phyloP scores from a whole-genome alignment of 2,329 filamentous ascomycete genomes.

The Endocalyx cinctus region DNA sequence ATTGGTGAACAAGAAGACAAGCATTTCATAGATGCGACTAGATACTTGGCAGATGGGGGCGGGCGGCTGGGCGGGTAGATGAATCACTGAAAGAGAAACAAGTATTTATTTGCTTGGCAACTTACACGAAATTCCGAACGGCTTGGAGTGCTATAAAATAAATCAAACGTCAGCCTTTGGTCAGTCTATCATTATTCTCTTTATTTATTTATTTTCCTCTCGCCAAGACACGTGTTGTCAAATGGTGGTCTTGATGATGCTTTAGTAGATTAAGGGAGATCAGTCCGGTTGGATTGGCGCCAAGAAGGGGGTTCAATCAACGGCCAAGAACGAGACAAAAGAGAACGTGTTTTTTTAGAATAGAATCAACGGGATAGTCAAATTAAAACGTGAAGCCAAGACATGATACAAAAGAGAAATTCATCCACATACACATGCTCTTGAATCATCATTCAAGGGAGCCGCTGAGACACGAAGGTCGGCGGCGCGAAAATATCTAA shows the following conservation, averaged over 20 bases:
- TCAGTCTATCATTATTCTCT: background rate
- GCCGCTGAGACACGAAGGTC: conserved; percentile 23
- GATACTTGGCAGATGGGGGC: no score
- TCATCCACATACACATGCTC: conserved; percentile 30
- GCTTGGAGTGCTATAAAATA: conserved; percentile 28
- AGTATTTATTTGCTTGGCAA: conserved; percentile 26
- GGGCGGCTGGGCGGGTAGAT: no score
- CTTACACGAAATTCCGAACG: conserved; percentile 31
- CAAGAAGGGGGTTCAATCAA: conserved; percentile 24
- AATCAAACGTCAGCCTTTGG: conserved; percentile 23
- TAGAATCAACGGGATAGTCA: conserved; percentile 4
- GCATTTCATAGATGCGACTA: no score
- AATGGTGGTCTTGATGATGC: no score
- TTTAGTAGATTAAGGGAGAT: conserved; percentile 22
- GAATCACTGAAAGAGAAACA: no score
- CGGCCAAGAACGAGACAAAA: conserved; percentile 15
- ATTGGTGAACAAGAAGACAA: no score
- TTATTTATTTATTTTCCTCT: no score
- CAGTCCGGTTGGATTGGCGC: conserved; percentile 25
- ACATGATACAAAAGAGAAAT: conserved; percentile 11
- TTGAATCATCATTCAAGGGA: conserved; percentile 24
- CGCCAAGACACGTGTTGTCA: conserved; percentile 20
- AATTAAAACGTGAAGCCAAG: conserved; percentile 1
- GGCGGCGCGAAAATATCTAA: conserved; percentile 6
- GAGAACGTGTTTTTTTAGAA: conserved; percentile 11